Conservation (phyloP, 768 basidiomycete species). For the Royoungia palumana region DNA sequence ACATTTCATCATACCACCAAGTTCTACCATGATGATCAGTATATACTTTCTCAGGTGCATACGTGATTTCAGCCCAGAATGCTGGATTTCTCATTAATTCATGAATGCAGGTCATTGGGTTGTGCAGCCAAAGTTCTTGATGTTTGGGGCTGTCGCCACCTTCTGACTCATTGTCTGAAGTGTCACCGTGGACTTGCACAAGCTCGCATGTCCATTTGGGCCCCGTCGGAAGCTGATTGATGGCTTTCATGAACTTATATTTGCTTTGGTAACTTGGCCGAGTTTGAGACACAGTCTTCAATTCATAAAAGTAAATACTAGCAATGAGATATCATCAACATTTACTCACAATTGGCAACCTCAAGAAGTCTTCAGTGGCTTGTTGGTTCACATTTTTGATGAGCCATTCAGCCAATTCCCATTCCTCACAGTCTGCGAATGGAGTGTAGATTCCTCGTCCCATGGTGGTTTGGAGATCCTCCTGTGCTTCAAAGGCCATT, state of each 20-base stretch:
- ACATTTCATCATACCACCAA: constrained; percentile 4
- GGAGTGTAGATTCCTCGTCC: not conserved
- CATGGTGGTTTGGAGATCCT: not conserved
- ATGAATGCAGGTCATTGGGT: constrained; percentile 32
- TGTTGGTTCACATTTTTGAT: not conserved
- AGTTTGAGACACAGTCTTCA: no score
- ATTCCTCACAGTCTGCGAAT: not conserved
- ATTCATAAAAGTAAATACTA: no score
- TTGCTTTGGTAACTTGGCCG: not conserved
- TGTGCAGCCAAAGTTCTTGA: constrained; percentile 28
- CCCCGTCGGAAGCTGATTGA: not conserved
- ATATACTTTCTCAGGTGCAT: constrained; percentile 3
- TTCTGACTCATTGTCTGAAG: not conserved
- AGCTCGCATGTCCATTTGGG: not conserved
- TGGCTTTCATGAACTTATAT: not conserved
- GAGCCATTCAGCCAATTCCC: not conserved
- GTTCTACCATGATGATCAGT: not conserved
- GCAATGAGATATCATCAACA: no score
- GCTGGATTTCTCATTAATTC: constrained; percentile 30
- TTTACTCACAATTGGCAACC: not conserved
- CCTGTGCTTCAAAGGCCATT: not conserved
- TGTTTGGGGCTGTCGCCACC: constrained; percentile 1
- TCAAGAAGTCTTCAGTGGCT: not conserved
- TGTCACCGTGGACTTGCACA: not conserved
- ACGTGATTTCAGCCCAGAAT: not conserved